Conservation (phyloP, 164 flowering plant species). For the Berberis vulgaris region DNA sequence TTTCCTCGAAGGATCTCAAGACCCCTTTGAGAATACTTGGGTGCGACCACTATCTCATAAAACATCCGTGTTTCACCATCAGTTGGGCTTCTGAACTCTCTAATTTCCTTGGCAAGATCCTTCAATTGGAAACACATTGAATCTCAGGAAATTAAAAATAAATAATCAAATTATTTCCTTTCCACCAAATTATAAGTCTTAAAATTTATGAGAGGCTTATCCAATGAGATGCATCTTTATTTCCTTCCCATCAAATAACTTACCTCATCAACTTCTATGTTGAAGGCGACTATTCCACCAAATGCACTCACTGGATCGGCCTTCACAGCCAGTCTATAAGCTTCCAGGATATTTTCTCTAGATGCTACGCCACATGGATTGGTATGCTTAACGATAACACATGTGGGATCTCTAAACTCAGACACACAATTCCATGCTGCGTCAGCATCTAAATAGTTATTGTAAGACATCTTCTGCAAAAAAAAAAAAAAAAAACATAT, state of each 20-base stretch:
- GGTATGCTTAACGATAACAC: constrained; percentile 96
- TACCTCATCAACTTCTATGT: constrained; percentile 52
- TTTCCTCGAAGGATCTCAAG: constrained; percentile 90
- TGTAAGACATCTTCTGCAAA: no score
- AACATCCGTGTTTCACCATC: no score
- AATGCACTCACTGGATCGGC: constrained; percentile 99
- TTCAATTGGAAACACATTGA: no score
- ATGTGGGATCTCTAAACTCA: constrained; percentile 83
- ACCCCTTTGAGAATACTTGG: constrained; percentile 69
- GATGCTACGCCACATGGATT: constrained; percentile 99
- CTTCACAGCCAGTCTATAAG: constrained; percentile 85
- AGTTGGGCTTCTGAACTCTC: no score
- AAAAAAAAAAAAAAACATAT: no score
- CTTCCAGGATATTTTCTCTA: constrained; percentile 76
- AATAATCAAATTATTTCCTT: no score
- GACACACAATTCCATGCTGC: constrained; percentile 98
- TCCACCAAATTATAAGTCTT: no score
- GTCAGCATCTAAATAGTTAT: constrained; percentile 95
- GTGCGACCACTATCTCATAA: constrained; percentile 27
- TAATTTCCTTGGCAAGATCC: no score
- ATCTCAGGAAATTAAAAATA: no score
- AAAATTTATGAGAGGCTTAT: no score
- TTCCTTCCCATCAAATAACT: no score
- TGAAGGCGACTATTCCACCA: constrained; percentile 99
- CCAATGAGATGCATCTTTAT: no score